Percentiles rank a stretch among this genome's conserved stretches.
These are phyloP conservation scores for Abrus pulchellus DNA, from an alignment of 306 rosid genomes.

Conservation along the genomic window DNA sequence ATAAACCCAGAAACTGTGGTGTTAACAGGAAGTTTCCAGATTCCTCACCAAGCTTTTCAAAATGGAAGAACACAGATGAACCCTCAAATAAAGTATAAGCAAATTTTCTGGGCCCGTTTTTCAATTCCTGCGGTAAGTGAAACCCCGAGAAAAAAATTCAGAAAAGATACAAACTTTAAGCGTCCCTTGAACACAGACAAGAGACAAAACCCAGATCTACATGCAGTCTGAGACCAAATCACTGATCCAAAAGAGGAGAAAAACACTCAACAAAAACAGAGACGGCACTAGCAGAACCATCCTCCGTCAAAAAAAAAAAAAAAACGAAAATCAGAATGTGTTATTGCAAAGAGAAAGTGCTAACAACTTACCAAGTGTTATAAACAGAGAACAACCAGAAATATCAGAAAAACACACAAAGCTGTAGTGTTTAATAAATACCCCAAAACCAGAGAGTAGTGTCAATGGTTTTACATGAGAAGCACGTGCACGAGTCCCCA, in stretches of 20 bases:
- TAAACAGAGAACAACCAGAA: constrained; percentile 18
- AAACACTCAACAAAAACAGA: constrained; percentile 21
- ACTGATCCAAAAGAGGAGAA: constrained; percentile 35
- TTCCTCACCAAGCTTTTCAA: constrained; percentile 4
- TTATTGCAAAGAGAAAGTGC: not conserved
- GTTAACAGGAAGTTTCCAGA: not conserved
- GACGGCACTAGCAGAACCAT: not conserved
- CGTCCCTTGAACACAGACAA: not conserved
- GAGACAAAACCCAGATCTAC: constrained; percentile 54
- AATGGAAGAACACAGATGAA: constrained; percentile 1
- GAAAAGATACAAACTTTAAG: constrained; percentile 29
- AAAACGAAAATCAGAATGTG: not conserved
- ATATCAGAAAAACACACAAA: not conserved
- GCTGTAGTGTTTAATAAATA: not conserved
- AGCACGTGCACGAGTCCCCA: constrained; percentile 20
- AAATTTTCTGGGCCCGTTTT: constrained; percentile 15
- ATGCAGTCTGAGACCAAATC: constrained; percentile 33
- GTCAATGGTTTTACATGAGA: constrained; percentile 9
- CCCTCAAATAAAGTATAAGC: not conserved
- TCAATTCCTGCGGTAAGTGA: not conserved
- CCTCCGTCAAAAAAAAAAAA: too few species aligned
- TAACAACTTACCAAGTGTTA: not conserved
- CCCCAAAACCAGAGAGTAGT: constrained; percentile 15
- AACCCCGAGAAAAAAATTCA: not conserved
- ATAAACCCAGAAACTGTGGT: not conserved